Conservation (phyloP, 148 eudicot genomes). For the Agrostemma githago region DNA sequence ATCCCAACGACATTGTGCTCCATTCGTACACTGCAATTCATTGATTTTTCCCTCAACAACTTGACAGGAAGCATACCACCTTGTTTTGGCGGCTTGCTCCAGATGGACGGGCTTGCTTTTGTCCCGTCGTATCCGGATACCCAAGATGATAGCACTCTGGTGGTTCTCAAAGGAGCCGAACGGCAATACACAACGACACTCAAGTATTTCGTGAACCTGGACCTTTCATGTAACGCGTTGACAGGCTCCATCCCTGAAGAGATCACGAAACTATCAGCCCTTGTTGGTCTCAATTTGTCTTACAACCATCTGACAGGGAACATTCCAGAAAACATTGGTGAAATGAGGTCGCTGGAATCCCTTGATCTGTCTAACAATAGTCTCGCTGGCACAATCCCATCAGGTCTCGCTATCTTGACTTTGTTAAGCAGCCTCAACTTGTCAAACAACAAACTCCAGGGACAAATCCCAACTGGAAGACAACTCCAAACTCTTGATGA, state of each 20-base stretch:
- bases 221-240: constrained; percentile 44
- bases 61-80: constrained; percentile 34
- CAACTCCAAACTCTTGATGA: no score
- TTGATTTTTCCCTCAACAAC: constrained; percentile 38
- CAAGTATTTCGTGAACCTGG: constrained; percentile 23
- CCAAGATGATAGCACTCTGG: not conserved
- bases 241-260: constrained; percentile 38
- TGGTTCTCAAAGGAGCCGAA: constrained; percentile 22
- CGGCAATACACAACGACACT: constrained; percentile 19
- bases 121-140: not conserved
- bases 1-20: constrained; percentile 33
- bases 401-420: constrained; percentile 27
- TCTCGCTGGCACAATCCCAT: constrained; percentile 35
- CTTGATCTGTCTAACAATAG: constrained; percentile 39
- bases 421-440: constrained; percentile 29
- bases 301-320: constrained; percentile 21
- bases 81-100: constrained; percentile 27
- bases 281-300: constrained; percentile 25
- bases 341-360: constrained; percentile 18
- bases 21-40: constrained; percentile 21
- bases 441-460: constrained; percentile 33
- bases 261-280: constrained; percentile 23
- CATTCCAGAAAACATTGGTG: constrained; percentile 20
- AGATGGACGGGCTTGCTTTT: not conserved
- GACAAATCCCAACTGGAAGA: not conserved